phyloP scores from a whole-genome alignment of 176 grass and related monocot species.

The Aegilops sharonensis region DNA sequence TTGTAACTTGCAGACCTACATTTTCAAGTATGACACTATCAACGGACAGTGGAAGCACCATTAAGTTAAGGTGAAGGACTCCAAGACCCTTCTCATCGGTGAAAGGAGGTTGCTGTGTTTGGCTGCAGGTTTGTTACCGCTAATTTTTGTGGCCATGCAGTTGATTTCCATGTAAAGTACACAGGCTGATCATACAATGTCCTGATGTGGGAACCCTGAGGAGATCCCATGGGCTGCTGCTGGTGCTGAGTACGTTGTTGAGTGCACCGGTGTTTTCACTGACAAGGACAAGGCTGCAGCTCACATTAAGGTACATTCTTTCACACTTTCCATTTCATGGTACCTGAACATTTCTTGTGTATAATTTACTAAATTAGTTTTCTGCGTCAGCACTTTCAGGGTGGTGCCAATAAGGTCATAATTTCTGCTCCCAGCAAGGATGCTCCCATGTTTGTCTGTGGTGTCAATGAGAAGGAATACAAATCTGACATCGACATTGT shows the following conservation, averaged over 20 bases:
- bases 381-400: conserved; percentile 28
- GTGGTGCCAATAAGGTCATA: conserved; percentile 80
- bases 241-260: conserved; percentile 69
- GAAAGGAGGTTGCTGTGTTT: too few species aligned
- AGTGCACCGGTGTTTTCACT: conserved; percentile 78
- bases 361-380: background rate
- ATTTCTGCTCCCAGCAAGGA: conserved; percentile 93
- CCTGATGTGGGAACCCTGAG: conserved; percentile 60
- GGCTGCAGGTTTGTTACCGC: too few species aligned
- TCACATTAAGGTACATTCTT: conserved; percentile 55
- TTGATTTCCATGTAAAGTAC: too few species aligned
- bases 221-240: conserved; percentile 68
- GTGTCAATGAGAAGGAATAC: conserved; percentile 83
- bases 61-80: conserved; percentile 59
- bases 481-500: conserved; percentile 63
- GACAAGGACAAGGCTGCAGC: conserved; percentile 73
- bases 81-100: too few species aligned
- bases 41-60: conserved; percentile 74
- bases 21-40: conserved; percentile 90
- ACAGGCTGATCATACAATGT: background rate
- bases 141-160: too few species aligned
- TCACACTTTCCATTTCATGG: background rate
- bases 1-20: conserved; percentile 60
- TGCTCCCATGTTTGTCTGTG: conserved; percentile 69
- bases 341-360: background rate